Base-by-base conservation (phyloP, 2,329 filamentous ascomycete genomes). In the Aspergillus tanneri region DNA sequence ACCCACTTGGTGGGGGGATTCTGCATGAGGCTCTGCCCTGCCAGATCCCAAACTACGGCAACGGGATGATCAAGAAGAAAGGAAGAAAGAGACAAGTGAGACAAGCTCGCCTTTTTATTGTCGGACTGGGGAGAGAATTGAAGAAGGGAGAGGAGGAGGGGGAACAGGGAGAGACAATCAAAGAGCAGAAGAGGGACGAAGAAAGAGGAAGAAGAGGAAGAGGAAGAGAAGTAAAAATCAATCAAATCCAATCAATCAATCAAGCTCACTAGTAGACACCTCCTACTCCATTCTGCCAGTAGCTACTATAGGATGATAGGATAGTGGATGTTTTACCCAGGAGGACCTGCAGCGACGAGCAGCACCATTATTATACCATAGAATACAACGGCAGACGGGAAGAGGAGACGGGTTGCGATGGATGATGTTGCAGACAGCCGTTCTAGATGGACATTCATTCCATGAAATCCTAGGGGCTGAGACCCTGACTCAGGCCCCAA, bases 401-500 rank as follows among this genome's bases (percentile, higher is more conserved):
- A 19, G 30, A n/a, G 27, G 30, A 34, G 30, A 18, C 30, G 16
- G 30, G 16, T 12, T 34, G 32, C 30, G 35, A 46, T 47, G 47
- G 30, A 54, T 25, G 35, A 39, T 50, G 44, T 50, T 53, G 49
- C 53, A 59, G 52, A 57, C 45, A 47, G 42, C 51, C 55, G 57
- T 51, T 48, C 48, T 52, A 48, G 48, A 48, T 50, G 46, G 49
- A 14, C 32, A 27, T 30, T 37, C 34, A 48, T 48, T 43, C 47
- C 39, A 44, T 30, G 45, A 46, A 43, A 50, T 23, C 21, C 44
- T 45, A 50, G 58, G 55, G 52, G 55, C 55, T 59, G 60, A 64
- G 59, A 59, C 46, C 49, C 46, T 49, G 46, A 49, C 18, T 40
- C 28, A 42, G 27, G 41, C 47, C 43, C 30, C 36, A 41, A 22